Evolutionary conservation across 2,329 filamentous ascomycete species (phyloP), one percentile per base, ranked within the genome.

Genomic region (Epichloe sibirici): DNA sequence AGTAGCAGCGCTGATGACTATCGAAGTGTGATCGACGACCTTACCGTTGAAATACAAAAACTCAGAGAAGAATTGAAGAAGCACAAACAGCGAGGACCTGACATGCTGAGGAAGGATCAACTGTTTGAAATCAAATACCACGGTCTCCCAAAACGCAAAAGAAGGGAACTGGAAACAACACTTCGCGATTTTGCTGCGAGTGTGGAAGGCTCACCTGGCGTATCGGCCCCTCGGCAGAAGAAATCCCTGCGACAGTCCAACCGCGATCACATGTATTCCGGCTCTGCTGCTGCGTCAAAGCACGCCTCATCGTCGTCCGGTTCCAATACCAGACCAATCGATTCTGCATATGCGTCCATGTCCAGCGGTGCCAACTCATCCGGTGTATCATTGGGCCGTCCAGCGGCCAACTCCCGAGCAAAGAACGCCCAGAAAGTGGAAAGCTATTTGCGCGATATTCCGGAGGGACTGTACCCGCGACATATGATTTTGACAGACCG

Each of bases 61-160:
- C 66, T 94, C 55, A 90, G 84, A 68, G 82, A 85, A 58, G 81
- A 83, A 60, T 62, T 94, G 51, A 85, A 79, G 60, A 83, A 79
- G 51, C 87, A 87, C 56, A 85, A 86, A 64, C 82, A 81, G 56
- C 69, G 79, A 28, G 81, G 84, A 2, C 80, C 82, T 17, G 76
- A 83, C 43, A 78, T 84, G 57, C 68, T 90, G 48, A 78, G 83
- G 37, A 81, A 83, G 46, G 87, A 94, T 34, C 89, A 87, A 62
- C 68, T 94, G 0, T 91, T 95, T 59, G 89, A 94, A 64, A 81
- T 95, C 55, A 85, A 87, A 59, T 78, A 90, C 34, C 87, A 93
- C 59, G 82, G 84, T 0, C 67, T 94, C 42, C 78, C 86, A 0
- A 75, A 80, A 46, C 75, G 79, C 48, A 90, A 89, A 69, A 89